Evolutionary conservation across 345 rosid species (phyloP).

Genomic region (Lepidium aucheri): DNA sequence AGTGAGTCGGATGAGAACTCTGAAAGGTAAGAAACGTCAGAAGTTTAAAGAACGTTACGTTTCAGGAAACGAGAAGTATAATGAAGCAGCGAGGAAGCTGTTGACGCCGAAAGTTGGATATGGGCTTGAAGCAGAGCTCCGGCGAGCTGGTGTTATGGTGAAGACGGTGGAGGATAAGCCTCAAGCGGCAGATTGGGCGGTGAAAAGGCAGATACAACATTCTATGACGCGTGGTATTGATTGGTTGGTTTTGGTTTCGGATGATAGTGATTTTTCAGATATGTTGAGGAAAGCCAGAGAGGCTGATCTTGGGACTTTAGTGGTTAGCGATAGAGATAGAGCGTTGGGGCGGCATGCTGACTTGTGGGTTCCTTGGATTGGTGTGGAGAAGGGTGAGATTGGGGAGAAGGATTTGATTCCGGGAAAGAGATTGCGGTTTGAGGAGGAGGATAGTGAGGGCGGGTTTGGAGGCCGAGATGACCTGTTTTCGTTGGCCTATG

Average conservation of each 20-base stretch:
- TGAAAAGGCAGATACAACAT: conserved; percentile 89
- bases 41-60: conserved; percentile 60
- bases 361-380: conserved; percentile 88
- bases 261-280: conserved; percentile 70
- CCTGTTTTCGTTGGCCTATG: conserved; percentile 38
- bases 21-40: conserved; percentile 79
- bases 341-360: conserved; percentile 71
- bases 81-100: conserved; percentile 58
- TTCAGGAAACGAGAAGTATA: conserved; percentile 70
- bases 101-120: conserved; percentile 61
- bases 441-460: conserved; percentile 20
- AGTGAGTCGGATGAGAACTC: conserved; percentile 61
- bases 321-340: conserved; percentile 64
- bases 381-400: conserved; percentile 70
- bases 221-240: conserved; percentile 83
- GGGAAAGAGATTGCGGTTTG: conserved; percentile 31
- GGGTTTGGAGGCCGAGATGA: conserved; percentile 25
- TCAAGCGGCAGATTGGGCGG: conserved; percentile 94
- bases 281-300: conserved; percentile 77
- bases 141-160: conserved; percentile 74
- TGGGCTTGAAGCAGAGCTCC: conserved; percentile 65
- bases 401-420: conserved; percentile 65
- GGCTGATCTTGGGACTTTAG: conserved; percentile 69
- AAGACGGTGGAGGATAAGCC: conserved; percentile 91
- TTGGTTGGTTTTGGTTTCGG: conserved; percentile 81